phyloP scores from a whole-genome alignment of 495 filamentous ascomycete species.

The Eremomyces bilateralis region DNA sequence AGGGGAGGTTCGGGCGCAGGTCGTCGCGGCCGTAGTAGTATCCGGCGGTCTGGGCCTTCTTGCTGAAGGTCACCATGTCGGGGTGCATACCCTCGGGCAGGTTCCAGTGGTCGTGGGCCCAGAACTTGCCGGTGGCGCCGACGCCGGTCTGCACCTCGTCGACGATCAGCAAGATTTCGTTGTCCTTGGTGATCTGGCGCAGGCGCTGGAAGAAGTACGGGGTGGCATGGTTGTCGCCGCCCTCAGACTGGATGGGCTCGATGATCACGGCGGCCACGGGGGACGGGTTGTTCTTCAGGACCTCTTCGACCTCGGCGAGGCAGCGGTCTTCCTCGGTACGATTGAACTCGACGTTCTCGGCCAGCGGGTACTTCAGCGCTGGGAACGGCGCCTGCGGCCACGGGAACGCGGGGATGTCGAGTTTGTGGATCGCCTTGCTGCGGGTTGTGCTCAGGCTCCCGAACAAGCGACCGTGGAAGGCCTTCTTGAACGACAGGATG shows the following conservation, averaged over 20 bases:
- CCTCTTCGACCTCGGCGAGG: slow-evolving; percentile 68
- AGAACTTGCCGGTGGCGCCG: slow-evolving; percentile 90
- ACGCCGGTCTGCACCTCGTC: slow-evolving; percentile 98
- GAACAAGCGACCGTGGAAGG: slow-evolving; percentile 91
- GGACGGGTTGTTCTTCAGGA: slow-evolving; percentile 63
- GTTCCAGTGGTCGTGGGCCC: slow-evolving; percentile 97
- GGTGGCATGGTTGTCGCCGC: slow-evolving; percentile 95
- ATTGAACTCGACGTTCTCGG: slow-evolving; percentile 52
- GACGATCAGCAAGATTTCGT: slow-evolving; percentile 80
- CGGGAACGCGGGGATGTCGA: slow-evolving; percentile 95
- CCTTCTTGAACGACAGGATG: slow-evolving; percentile 83
- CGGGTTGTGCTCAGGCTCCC: slow-evolving; percentile 81
- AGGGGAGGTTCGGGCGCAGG: slow-evolving; percentile 93
- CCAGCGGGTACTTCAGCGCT: slow-evolving; percentile 71
- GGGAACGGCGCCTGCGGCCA: slow-evolving; percentile 97
- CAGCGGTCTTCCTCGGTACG: slow-evolving; percentile 62
- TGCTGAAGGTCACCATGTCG: slow-evolving; percentile 96
- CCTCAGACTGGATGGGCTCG: slow-evolving; percentile 95
- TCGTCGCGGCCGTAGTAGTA: slow-evolving; percentile 85
- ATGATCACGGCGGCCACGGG: slow-evolving; percentile 81
- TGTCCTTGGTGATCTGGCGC: slow-evolving; percentile 64
- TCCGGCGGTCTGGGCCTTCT: slow-evolving; percentile 96
- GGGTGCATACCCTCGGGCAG: slow-evolving; percentile 60
- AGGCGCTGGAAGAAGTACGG: slow-evolving; percentile 81
- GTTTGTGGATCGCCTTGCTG: slow-evolving; percentile 93